phyloP scores from a whole-genome alignment of 2,329 filamentous ascomycete species.

The Phialemonium atrogriseum region DNA sequence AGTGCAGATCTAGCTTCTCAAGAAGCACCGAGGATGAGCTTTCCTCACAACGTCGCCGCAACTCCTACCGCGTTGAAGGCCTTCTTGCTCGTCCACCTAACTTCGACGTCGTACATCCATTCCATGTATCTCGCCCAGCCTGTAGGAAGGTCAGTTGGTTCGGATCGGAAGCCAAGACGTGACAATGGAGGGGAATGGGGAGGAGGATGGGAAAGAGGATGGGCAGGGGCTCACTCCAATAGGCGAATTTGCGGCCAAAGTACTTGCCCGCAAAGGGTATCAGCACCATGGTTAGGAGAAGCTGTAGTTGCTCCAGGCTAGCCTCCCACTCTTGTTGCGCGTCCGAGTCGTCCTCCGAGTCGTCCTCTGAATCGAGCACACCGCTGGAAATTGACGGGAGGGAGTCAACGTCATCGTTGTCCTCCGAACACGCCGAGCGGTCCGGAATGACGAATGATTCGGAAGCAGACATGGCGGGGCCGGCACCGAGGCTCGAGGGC shows the following conservation, averaged over 20 bases:
- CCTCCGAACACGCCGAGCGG: slow-evolving; percentile 28
- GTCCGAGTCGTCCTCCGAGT: slow-evolving; percentile 61
- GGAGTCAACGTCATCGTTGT: slow-evolving; percentile 54
- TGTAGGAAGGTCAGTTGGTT: slow-evolving; percentile 26
- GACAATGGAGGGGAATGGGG: background rate
- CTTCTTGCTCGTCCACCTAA: slow-evolving; percentile 55
- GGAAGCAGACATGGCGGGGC: slow-evolving; percentile 22
- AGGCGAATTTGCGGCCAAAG: slow-evolving; percentile 87
- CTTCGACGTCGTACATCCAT: slow-evolving; percentile 79
- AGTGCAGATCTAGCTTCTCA: too few species aligned
- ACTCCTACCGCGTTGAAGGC: slow-evolving; percentile 56
- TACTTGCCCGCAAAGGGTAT: slow-evolving; percentile 94
- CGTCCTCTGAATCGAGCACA: slow-evolving; percentile 40
- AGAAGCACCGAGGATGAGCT: too few species aligned
- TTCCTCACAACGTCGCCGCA: slow-evolving; percentile 40
- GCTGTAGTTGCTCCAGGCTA: slow-evolving; percentile 85
- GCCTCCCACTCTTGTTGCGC: slow-evolving; percentile 94
- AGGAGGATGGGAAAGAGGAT: too few species aligned
- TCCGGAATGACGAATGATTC: slow-evolving; percentile 46
- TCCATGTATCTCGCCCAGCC: slow-evolving; percentile 92
- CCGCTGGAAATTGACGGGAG: slow-evolving; percentile 53
- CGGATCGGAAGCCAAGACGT: background rate
- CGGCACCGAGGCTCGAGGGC: too few species aligned
- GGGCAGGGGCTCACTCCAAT: slow-evolving; percentile 88
- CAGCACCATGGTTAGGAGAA: slow-evolving; percentile 88